These are phyloP conservation scores for Ogataea naganishii DNA, from an alignment of 805 yeast species.

Conservation along the genomic window DNA sequence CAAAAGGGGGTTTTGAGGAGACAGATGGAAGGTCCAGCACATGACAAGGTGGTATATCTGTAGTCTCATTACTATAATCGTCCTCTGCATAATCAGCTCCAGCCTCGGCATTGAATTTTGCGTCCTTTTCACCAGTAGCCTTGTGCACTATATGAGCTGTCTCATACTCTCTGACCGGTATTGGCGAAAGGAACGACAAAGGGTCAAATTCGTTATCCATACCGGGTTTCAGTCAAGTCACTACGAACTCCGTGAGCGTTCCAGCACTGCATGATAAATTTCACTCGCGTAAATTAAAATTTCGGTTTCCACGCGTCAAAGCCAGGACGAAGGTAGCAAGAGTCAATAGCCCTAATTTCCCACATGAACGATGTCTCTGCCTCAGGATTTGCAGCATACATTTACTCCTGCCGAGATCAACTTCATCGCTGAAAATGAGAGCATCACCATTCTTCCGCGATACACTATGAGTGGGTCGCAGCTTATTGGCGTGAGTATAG, in stretches of 20 bases:
- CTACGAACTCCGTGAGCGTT: too few relatives aligned
- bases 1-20: constrained; percentile 35
- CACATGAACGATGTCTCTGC: constrained; percentile 49
- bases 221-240: too few relatives aligned
- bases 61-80: too few relatives aligned
- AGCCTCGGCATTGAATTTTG: constrained; percentile 17
- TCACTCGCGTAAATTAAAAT: too few relatives aligned
- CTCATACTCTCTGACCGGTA: background rate
- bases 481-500: constrained; percentile 48
- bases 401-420: constrained; percentile 73
- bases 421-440: constrained; percentile 78
- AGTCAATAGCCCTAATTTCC: too few relatives aligned
- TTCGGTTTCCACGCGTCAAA: too few relatives aligned
- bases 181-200: constrained; percentile 10
- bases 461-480: constrained; percentile 58
- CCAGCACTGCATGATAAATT: too few relatives aligned
- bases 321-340: too few relatives aligned
- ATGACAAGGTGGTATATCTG: constrained; percentile 34
- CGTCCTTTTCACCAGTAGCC: constrained; percentile 3
- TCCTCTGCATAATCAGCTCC: too few relatives aligned
- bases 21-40: constrained; percentile 51
- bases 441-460: constrained; percentile 68
- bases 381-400: constrained; percentile 40
- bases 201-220: constrained; percentile 19
- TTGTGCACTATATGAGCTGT: background rate